Evolutionary conservation across 2,329 filamentous ascomycete genomes (phyloP).

Genomic region (Chrysoporthe austroafricana): DNA sequence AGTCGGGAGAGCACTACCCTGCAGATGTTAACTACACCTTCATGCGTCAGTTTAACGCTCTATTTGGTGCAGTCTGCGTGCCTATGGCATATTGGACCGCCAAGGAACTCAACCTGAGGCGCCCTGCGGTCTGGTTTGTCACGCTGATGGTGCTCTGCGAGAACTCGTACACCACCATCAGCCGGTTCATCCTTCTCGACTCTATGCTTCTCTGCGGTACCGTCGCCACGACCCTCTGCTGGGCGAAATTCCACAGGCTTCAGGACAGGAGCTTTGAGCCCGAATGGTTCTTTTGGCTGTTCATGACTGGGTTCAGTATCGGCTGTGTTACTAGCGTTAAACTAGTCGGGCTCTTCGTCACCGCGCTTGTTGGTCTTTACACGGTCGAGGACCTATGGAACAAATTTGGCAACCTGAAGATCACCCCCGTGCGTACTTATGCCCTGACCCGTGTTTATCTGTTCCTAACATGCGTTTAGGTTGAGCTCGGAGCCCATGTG

Average conservation of each 20-base stretch:
- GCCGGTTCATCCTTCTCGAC: conserved; percentile 95
- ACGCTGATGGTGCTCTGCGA: conserved; percentile 98
- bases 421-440: conserved; percentile 70
- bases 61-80: conserved; percentile 90
- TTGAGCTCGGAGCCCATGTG: conserved; percentile 73
- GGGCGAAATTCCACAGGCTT: conserved; percentile 92
- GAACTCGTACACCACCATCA: conserved; percentile 99
- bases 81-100: conserved; percentile 96
- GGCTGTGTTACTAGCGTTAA: conserved; percentile 99
- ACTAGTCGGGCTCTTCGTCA: conserved; percentile 95
- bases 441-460: not conserved
- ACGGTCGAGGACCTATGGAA: conserved; percentile 96
- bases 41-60: conserved; percentile 97
- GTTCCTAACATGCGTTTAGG: conserved; percentile 29
- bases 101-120: conserved; percentile 83
- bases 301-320: conserved; percentile 92
- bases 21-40: conserved; percentile 95
- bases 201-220: conserved; percentile 99
- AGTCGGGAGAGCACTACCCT: conserved; percentile 95
- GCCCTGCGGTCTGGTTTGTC: conserved; percentile 90
- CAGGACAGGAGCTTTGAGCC: conserved; percentile 83
- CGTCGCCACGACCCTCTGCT: conserved; percentile 96
- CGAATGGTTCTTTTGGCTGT: conserved; percentile 94
- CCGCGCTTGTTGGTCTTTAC: conserved; percentile 91
- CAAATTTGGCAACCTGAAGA: conserved; percentile 93